Percentiles rank a stretch among this genome's conserved stretches.
phyloP scores from a whole-genome alignment of 2,329 filamentous ascomycete species.

The Falciphora oryzae region DNA sequence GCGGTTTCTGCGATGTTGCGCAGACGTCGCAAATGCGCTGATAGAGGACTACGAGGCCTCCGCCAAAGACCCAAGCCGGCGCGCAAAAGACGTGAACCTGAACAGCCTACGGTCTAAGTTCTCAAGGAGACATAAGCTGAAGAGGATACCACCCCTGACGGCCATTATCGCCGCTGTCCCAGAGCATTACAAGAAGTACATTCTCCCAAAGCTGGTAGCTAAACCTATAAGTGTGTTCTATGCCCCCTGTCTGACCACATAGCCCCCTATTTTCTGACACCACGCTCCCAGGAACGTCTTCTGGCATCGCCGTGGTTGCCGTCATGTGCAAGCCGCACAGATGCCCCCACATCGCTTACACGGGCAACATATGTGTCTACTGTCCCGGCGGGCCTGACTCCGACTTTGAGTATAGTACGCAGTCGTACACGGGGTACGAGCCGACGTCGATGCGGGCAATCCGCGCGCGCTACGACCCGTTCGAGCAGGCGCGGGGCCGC shows the following conservation, averaged over 20 bases:
- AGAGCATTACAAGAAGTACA: conserved; percentile 99
- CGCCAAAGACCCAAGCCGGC: conserved; percentile 59
- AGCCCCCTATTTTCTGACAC: conserved; percentile 7
- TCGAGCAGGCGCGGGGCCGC: conserved; percentile 90
- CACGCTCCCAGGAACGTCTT: conserved; percentile 66
- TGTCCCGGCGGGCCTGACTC: conserved; percentile 96
- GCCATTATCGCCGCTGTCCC: conserved; percentile 97
- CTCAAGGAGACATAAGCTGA: conserved; percentile 86
- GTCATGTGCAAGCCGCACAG: conserved; percentile 99
- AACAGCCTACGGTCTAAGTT: conserved; percentile 83
- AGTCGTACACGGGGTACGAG: conserved; percentile 98
- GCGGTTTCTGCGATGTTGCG: conserved; percentile 87
- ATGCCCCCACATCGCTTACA: conserved; percentile 97
- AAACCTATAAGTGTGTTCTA: conserved; percentile 81
- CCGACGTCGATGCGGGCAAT: conserved; percentile 98
- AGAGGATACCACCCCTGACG: conserved; percentile 82
- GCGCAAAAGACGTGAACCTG: conserved; percentile 84
- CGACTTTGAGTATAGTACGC: conserved; percentile 98
- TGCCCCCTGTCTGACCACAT: not conserved
- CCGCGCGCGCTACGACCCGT: conserved; percentile 92
- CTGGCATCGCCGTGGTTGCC: conserved; percentile 94
- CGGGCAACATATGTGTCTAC: conserved; percentile 98
- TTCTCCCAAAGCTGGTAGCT: conserved; percentile 89
- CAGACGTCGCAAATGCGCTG: conserved; percentile 87
- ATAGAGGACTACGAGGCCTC: conserved; percentile 90